Percentiles rank a stretch among this genome's conserved stretches.
These are phyloP conservation scores for Bipolaris gigantea DNA, from an alignment of 2,329 filamentous ascomycete species.

Conservation along the genomic window DNA sequence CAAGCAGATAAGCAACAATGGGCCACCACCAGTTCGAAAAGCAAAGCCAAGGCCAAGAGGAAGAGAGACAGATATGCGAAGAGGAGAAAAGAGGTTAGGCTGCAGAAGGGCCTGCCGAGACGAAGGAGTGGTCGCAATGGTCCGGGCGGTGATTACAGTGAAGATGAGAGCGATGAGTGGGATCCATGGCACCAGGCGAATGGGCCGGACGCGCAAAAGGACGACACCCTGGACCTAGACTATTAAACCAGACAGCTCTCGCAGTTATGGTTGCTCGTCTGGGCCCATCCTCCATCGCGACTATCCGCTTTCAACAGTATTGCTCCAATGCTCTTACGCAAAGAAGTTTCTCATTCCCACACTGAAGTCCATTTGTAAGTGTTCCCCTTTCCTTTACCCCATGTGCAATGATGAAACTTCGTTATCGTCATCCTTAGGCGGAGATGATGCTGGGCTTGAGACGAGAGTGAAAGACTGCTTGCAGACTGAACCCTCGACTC, in stretches of 20 bases:
- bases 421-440: conserved; percentile 98
- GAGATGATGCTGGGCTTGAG: conserved; percentile 50
- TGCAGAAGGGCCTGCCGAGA: conserved; percentile 16
- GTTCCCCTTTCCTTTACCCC: conserved; percentile 1
- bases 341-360: not conserved
- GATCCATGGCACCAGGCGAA: conserved; percentile 51
- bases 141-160: conserved; percentile 22
- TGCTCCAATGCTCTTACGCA: not conserved
- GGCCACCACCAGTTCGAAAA: conserved; percentile 29
- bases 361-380: conserved; percentile 11
- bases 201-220: conserved; percentile 48
- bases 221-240: conserved; percentile 49
- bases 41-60: conserved; percentile 30
- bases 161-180: conserved; percentile 45
- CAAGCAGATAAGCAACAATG: conserved; percentile 32
- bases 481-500: conserved; percentile 27
- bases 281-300: too few species aligned
- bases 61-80: conserved; percentile 30
- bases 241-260: conserved; percentile 42
- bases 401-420: conserved; percentile 72
- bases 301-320: not conserved
- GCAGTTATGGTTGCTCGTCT: not conserved
- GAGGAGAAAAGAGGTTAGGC: conserved; percentile 27
- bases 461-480: conserved; percentile 23
- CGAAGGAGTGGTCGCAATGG: conserved; percentile 10